Evolutionary conservation across 1,139 yeast genomes (phyloP).

Genomic region (Zygosaccharomyces pseudobailii): DNA sequence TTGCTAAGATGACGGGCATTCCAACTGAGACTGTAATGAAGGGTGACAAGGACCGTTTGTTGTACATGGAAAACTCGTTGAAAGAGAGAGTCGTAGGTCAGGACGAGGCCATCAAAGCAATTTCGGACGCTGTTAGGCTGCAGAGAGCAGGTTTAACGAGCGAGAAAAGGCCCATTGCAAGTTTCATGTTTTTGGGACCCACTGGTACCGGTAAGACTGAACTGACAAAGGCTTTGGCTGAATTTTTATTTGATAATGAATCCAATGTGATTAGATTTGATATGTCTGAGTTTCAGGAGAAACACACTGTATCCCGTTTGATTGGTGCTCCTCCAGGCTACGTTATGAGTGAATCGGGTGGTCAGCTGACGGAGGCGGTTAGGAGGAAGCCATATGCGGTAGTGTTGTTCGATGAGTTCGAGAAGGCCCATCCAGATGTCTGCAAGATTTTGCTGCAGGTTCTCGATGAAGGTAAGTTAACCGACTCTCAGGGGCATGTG

Average conservation of each 20-base stretch:
- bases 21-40: conserved; percentile 89
- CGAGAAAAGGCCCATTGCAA: conserved; percentile 91
- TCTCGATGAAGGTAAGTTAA: conserved; percentile 87
- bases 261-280: conserved; percentile 84
- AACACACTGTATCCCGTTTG: conserved; percentile 80
- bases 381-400: conserved; percentile 93
- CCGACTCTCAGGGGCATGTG: conserved; percentile 91
- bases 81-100: conserved; percentile 86
- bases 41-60: conserved; percentile 87
- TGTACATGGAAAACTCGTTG: conserved; percentile 80
- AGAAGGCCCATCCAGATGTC: conserved; percentile 99
- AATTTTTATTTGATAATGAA: conserved; percentile 85
- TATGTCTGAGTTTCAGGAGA: conserved; percentile 97
- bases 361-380: conserved; percentile 93
- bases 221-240: conserved; percentile 85
- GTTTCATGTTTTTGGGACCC: conserved; percentile 94
- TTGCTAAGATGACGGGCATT: conserved; percentile 92
- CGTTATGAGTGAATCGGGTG: conserved; percentile 89
- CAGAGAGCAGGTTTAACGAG: conserved; percentile 95
- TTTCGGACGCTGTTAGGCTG: conserved; percentile 89
- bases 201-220: conserved; percentile 99
- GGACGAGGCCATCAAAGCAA: conserved; percentile 86
- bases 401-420: conserved; percentile 91
- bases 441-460: conserved; percentile 88
- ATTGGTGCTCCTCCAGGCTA: conserved; percentile 99